Evolutionary conservation across 495 filamentous ascomycete species (phyloP).

Genomic region (Talaromyces borbonicus): DNA sequence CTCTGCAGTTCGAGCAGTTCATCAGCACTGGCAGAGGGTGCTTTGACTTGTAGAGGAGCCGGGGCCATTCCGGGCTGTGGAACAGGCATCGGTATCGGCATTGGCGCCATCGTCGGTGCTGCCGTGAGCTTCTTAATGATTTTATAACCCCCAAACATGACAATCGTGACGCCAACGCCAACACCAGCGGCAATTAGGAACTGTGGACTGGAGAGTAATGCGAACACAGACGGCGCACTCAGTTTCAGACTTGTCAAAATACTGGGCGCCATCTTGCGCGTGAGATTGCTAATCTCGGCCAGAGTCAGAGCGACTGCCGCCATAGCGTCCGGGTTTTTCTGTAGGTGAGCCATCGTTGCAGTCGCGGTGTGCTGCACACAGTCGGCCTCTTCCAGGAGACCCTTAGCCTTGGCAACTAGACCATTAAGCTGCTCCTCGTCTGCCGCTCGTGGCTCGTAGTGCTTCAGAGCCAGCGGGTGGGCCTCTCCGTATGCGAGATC

Average conservation of each 20-base stretch:
- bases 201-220: slow-evolving; percentile 77
- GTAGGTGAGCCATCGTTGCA: slow-evolving; percentile 73
- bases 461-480: slow-evolving; percentile 30
- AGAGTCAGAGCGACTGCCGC: slow-evolving; percentile 89
- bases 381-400: slow-evolving; percentile 71
- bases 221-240: slow-evolving; percentile 74
- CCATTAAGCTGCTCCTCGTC: slow-evolving; percentile 51
- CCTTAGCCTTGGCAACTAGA: slow-evolving; percentile 59
- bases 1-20: slow-evolving; percentile 49
- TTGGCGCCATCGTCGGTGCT: slow-evolving; percentile 6
- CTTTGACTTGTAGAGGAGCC: slow-evolving; percentile 2
- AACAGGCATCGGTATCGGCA: not conserved
- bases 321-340: slow-evolving; percentile 85
- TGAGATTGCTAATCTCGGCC: slow-evolving; percentile 76
- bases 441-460: slow-evolving; percentile 10
- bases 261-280: slow-evolving; percentile 75
- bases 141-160: slow-evolving; percentile 93
- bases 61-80: not conserved
- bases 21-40: slow-evolving; percentile 33
- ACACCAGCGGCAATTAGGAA: slow-evolving; percentile 89
- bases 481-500: slow-evolving; percentile 71
- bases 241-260: slow-evolving; percentile 66
- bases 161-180: slow-evolving; percentile 78
- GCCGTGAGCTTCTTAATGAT: slow-evolving; percentile 74
- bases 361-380: slow-evolving; percentile 79